Base-by-base conservation (phyloP, 1,284 basidiomycete genomes). In the Leccinum pachyderme region DNA sequence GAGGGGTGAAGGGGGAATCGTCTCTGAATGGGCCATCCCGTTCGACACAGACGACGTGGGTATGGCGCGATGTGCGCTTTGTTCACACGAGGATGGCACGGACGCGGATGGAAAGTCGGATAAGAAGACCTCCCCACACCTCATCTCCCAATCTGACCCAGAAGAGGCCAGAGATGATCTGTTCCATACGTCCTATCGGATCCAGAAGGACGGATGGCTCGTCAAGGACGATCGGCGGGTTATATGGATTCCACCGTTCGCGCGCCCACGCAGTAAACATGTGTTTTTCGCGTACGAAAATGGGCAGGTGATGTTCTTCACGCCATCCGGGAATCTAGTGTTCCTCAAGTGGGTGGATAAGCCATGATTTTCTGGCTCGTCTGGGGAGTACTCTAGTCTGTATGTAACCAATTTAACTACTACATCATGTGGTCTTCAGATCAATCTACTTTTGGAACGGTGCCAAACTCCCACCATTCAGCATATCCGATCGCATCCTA, bases 201-300 rank as follows among this genome's bases (percentile, higher is more conserved):
- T 65, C 4, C 64, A 50, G 0, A 64, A 64, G 48, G 64, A 64
- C 3, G 64, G 64, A 2, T 66, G 62, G 64, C 53, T 66, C 4
- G 53, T 66, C 47, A n/a, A 58, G 0, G 60, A 54, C 2, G 55
- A 63, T 2, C 52, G 47, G 5, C 56, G 62, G 13, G 45, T 63
- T 7, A n/a, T 66, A 37, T 63, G 62, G 62, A 3, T 63, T 0
- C 54, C 62, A 6, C 33, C 56, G 0, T 32, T 7, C 3, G 6
- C 39, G 0, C 62, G 64, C 7, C 56, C 53, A 6, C 53, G 29
- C 2, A 60, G 56, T 12, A 63, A 55, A 28, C 41, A 57, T 2
- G 1, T 13, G 18, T 50, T 66, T 4, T 62, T 47, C 4, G 60
- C 60, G 22, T 54, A 49, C 22, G 27, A 50, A 9, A 51, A 50